A percentile compares a stretch with the other conserved stretches of the same genome.
Conservation (phyloP, 495 filamentous ascomycete genomes). For the Cladorrhinum samala region DNA sequence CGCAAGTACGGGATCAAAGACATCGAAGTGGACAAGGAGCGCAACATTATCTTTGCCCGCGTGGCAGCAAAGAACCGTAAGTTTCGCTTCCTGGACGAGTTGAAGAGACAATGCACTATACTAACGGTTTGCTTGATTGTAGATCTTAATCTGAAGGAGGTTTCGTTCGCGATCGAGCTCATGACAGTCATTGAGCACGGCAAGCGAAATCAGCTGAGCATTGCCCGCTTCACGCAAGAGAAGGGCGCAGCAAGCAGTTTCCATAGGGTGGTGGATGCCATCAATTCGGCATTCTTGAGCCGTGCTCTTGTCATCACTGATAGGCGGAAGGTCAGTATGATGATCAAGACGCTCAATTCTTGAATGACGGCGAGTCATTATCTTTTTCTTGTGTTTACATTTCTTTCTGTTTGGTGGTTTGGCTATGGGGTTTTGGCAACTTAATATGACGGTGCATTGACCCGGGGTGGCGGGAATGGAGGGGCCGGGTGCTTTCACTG, state of each 20-base stretch:
- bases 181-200: slow-evolving; percentile 80
- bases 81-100: slow-evolving; percentile 27
- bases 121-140: neutral
- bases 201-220: slow-evolving; percentile 56
- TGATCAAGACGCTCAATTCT: slow-evolving; percentile 54
- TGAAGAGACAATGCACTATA: slow-evolving; percentile 20
- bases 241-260: slow-evolving; percentile 82
- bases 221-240: slow-evolving; percentile 82
- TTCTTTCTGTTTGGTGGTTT: neutral
- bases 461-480: too few species aligned
- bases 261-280: slow-evolving; percentile 68
- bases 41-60: slow-evolving; percentile 66
- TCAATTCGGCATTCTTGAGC: slow-evolving; percentile 53
- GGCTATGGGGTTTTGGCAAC: neutral
- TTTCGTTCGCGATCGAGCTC: slow-evolving; percentile 75
- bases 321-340: slow-evolving; percentile 57
- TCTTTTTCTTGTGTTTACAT: neutral
- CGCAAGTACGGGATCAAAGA: slow-evolving; percentile 69
- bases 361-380: slow-evolving; percentile 7
- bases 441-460: neutral
- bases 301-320: slow-evolving; percentile 65
- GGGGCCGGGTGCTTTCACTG: too few species aligned
- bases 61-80: slow-evolving; percentile 73
- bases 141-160: slow-evolving; percentile 71
- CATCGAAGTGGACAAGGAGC: slow-evolving; percentile 64